These are phyloP conservation scores for Drechslerella stenobrocha DNA, from an alignment of 2,329 filamentous ascomycete genomes.

Conservation along the genomic window DNA sequence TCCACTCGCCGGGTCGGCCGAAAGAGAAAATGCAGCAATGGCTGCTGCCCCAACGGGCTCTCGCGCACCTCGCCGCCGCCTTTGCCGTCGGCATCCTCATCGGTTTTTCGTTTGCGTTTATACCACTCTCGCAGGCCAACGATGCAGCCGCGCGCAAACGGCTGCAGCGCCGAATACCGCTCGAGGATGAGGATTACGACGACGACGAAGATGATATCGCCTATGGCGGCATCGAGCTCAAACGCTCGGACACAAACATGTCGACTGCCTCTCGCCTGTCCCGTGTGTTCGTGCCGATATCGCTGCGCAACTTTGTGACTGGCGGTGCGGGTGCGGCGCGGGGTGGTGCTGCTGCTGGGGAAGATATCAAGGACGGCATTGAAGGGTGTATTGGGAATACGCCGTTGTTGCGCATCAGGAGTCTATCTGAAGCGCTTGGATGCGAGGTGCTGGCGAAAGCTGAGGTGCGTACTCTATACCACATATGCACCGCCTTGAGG, in stretches of 20 bases:
- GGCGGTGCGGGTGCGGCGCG: neutral
- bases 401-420: slow-evolving; percentile 81
- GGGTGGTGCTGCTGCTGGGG: slow-evolving; percentile 17
- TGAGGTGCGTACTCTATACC: slow-evolving; percentile 61
- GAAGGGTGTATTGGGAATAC: slow-evolving; percentile 93
- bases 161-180: neutral
- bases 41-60: slow-evolving; percentile 18
- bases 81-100: slow-evolving; percentile 34
- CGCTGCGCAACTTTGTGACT: slow-evolving; percentile 23
- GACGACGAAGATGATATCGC: slow-evolving; percentile 1
- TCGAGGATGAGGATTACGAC: too few relatives aligned
- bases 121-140: too few relatives aligned
- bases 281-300: slow-evolving; percentile 31
- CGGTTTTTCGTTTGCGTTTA: slow-evolving; percentile 25
- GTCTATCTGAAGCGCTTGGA: slow-evolving; percentile 81
- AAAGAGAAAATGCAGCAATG: too few relatives aligned
- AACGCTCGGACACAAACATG: neutral
- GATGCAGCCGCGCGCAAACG: too few relatives aligned
- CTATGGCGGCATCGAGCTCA: neutral
- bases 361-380: slow-evolving; percentile 71
- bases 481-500: too few relatives aligned
- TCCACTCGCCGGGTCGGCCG: too few relatives aligned
- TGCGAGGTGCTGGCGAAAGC: slow-evolving; percentile 90
- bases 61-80: slow-evolving; percentile 15
- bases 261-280: slow-evolving; percentile 7